Base-by-base conservation (phyloP, 345 rosid genomes). In the Eucalyptus brandiana region DNA sequence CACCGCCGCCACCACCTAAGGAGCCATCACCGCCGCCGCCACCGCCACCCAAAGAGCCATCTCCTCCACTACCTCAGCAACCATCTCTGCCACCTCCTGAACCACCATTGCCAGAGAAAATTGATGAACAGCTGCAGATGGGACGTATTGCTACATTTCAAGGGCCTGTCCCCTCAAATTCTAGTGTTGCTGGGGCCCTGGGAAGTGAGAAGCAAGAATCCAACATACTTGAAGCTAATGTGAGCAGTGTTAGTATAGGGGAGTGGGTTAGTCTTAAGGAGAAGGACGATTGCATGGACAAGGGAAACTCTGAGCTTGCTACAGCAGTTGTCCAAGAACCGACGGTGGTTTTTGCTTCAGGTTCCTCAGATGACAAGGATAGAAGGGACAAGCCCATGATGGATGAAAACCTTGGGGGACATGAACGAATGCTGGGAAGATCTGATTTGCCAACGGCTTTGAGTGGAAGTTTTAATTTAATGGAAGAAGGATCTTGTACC, bases 311-410 rank as follows among this genome's bases (percentile, higher is more conserved):
- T 89, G 87, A 81, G 56, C 87, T 62, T 40, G 85, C 67, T 86
- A 88, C 87, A 54, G 94, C 92, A 32, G 92, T 91, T 88, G 58
- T 87, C 69, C 95, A 93, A 89, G 94, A 90, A 91, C 87, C 87
- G 12, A 89, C 26, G 87, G 76, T 67, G 88, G 51, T 11, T 42
- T 76, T 21, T 21, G 47, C 47, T 19, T 37, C 47, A 76, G 45
- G 15, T 37, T 37, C 83, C 45, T 37, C 83, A 76, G 47, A 11
- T 76, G 45, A 88, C 37, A 76, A 88, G 76, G 91, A 53, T 80
- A 80, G 76, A 16, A 87, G 24, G 18, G 88, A 89, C 88, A 93
- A 92, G 91, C 89, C 81, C 88, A 48, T 56, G 87, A 89, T 44
- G 19, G 89, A 86, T 40, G 92, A 90, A 51, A 89, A 88, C 51